Evolutionary conservation across 2,329 filamentous ascomycete genomes (phyloP).

Genomic region (Ophiostoma sp.): DNA sequence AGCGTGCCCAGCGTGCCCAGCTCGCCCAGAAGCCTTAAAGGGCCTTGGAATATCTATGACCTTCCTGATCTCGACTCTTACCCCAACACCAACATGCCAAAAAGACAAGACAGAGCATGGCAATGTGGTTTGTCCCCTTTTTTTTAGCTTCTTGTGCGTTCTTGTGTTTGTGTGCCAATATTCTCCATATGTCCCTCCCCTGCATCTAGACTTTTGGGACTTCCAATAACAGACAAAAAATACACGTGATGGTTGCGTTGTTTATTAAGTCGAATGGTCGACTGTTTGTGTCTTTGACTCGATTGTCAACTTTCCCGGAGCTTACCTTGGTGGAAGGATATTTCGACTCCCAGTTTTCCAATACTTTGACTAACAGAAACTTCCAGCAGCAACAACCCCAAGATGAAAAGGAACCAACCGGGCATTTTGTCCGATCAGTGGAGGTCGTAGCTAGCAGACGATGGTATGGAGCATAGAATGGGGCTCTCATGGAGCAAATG

Average conservation of each 20-base stretch:
- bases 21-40: neutral
- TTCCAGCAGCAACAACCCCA: neutral
- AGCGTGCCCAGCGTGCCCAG: neutral
- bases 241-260: neutral
- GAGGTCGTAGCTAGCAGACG: neutral
- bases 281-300: neutral
- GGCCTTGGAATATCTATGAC: neutral
- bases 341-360: neutral
- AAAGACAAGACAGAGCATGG: too few relatives aligned
- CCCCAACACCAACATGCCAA: neutral
- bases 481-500: neutral
- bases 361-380: constrained; percentile 12
- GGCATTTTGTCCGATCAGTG: neutral
- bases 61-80: constrained; percentile 12
- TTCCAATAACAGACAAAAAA: neutral
- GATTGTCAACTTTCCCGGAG: neutral
- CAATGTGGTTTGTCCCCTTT: too few relatives aligned
- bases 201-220: too few relatives aligned
- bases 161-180: too few relatives aligned
- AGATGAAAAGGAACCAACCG: neutral
- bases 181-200: too few relatives aligned
- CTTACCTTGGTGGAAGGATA: neutral
- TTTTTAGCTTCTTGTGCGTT: too few relatives aligned
- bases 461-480: neutral
- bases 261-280: neutral